Evolutionary conservation across 306 rosid genomes (phyloP).

Genomic region (Medicago truncatula): DNA sequence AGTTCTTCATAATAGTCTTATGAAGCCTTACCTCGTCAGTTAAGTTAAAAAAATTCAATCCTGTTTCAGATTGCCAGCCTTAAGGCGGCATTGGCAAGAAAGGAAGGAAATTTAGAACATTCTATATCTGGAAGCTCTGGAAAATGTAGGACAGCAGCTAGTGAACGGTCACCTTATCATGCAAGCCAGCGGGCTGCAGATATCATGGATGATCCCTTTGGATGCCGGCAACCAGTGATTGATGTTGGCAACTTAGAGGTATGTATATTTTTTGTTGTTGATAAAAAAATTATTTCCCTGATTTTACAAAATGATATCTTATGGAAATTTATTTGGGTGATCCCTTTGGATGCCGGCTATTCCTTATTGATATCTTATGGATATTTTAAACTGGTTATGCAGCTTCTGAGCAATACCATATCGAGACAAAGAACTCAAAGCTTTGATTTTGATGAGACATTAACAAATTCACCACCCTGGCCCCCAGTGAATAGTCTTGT

Average conservation of each 20-base stretch:
- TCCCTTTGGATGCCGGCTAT: too few species aligned
- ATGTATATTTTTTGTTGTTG: conserved; percentile 44
- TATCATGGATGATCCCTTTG: conserved; percentile 48
- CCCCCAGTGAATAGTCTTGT: conserved; percentile 75
- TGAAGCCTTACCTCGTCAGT: background rate
- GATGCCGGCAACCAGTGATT: conserved; percentile 60
- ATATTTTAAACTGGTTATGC: conserved; percentile 46
- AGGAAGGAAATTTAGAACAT: conserved; percentile 62
- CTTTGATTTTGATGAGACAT: conserved; percentile 85
- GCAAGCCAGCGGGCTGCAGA: conserved; percentile 51
- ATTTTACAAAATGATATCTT: conserved; percentile 13
- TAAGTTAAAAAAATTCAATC: background rate
- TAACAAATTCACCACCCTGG: conserved; percentile 87
- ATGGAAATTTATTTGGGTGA: background rate
- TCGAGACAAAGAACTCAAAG: conserved; percentile 68
- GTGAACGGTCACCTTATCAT: conserved; percentile 65
- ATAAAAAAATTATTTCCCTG: background rate
- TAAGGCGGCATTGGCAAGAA: conserved; percentile 78
- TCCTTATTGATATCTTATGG: background rate
- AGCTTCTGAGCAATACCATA: conserved; percentile 62
- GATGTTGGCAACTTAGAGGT: conserved; percentile 71
- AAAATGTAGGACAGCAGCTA: conserved; percentile 56
- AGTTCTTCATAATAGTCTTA: conserved; percentile 33
- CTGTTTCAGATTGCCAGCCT: conserved; percentile 72
- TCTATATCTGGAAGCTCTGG: conserved; percentile 67